A percentile compares a stretch with the other conserved stretches of the same genome.
Conservation (phyloP, 352 stramenopile species). For the Phytophthora palmivora region DNA sequence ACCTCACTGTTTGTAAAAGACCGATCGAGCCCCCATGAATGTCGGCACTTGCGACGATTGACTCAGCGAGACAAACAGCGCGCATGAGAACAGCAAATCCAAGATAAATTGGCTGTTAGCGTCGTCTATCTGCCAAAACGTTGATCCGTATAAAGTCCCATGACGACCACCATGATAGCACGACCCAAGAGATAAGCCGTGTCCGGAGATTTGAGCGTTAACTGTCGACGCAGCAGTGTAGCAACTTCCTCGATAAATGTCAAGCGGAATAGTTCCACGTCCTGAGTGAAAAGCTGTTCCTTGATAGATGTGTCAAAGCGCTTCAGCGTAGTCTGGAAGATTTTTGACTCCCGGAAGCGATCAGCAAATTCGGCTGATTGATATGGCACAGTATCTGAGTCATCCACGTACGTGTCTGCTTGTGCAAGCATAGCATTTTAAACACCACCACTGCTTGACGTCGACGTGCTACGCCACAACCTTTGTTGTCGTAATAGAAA, state of each 20-base stretch:
- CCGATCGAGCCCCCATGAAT: constrained; percentile 78
- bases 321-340: constrained; percentile 52
- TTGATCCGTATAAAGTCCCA: constrained; percentile 66
- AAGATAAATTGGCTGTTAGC: constrained; percentile 65
- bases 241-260: constrained; percentile 49
- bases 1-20: too few species aligned
- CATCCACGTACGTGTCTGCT: constrained; percentile 16
- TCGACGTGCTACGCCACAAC: too few species aligned
- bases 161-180: constrained; percentile 62
- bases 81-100: constrained; percentile 87
- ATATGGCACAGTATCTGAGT: constrained; percentile 24
- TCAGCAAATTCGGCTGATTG: constrained; percentile 52
- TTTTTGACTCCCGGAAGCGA: too few species aligned
- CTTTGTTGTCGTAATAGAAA: too few species aligned
- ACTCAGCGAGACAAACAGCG: constrained; percentile 87
- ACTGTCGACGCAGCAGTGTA: constrained; percentile 55
- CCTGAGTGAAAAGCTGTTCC: constrained; percentile 31
- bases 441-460: too few species aligned
- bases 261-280: constrained; percentile 46
- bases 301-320: constrained; percentile 36
- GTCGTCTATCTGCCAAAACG: constrained; percentile 69
- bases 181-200: constrained; percentile 54
- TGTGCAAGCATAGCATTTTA: too few species aligned
- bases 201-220: constrained; percentile 73
- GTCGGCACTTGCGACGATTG: constrained; percentile 81